phyloP scores from a whole-genome alignment of 202 grass and related monocot genomes.

The Digitaria exilis region DNA sequence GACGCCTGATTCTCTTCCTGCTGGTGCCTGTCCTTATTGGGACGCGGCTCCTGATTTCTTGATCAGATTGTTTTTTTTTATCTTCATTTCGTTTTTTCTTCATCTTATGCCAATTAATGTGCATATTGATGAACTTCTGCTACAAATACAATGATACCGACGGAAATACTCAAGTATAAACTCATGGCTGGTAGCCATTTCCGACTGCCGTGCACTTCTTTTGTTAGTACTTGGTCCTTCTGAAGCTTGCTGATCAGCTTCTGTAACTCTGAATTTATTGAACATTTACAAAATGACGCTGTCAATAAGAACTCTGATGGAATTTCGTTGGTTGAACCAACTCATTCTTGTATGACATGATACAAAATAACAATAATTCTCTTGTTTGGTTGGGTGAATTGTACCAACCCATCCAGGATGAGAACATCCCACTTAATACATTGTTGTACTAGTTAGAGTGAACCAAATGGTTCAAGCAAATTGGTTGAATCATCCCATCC shows the following conservation, averaged over 20 bases:
- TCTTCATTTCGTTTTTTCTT: slow-evolving; percentile 7
- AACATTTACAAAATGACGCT: background rate
- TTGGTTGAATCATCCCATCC: too few species aligned
- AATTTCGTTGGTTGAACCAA: too few species aligned
- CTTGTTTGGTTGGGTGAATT: too few species aligned
- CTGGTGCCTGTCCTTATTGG: background rate
- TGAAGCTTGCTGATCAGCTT: background rate
- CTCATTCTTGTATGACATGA: too few species aligned
- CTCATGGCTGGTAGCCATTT: background rate
- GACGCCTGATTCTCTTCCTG: slow-evolving; percentile 56
- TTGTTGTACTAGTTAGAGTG: too few species aligned
- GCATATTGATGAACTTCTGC: slow-evolving; percentile 37
- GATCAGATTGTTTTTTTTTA: background rate
- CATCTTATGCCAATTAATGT: slow-evolving; percentile 36
- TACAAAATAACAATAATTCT: too few species aligned
- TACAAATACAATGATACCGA: background rate
- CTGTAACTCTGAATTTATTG: background rate
- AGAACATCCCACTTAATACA: too few species aligned
- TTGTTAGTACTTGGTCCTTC: background rate
- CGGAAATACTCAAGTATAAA: slow-evolving; percentile 10
- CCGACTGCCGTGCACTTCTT: background rate
- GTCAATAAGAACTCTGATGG: too few species aligned
- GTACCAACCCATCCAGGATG: too few species aligned
- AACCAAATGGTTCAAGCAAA: too few species aligned
- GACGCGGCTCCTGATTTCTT: background rate